These are phyloP conservation scores for Chrysopogon serrulatus DNA, from an alignment of 176 grass and related monocot genomes.

Conservation along the genomic window DNA sequence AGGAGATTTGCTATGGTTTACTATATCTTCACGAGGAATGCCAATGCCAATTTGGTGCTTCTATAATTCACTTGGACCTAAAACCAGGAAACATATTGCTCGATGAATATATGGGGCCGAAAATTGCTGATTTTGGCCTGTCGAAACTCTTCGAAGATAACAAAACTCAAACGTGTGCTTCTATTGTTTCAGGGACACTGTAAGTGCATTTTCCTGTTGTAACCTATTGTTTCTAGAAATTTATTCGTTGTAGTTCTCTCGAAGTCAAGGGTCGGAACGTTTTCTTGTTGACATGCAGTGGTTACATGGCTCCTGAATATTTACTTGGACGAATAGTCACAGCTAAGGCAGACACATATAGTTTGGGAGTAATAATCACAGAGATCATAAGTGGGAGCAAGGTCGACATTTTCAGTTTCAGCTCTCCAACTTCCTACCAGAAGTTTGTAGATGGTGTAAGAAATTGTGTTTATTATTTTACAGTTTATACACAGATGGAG, in stretches of 20 bases:
- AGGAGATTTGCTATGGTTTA: neutral
- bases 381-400: slow-evolving; percentile 26
- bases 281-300: neutral
- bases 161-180: neutral
- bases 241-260: neutral
- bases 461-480: neutral
- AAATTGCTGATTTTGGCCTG: slow-evolving; percentile 24
- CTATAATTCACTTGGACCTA: neutral
- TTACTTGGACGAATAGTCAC: neutral
- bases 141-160: neutral
- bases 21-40: slow-evolving; percentile 1
- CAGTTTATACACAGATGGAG: neutral
- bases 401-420: neutral
- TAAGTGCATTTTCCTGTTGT: neutral
- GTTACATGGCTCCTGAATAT: slow-evolving; percentile 29
- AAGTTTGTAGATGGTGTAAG: neutral
- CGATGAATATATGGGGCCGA: neutral
- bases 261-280: neutral
- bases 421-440: neutral
- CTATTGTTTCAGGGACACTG: neutral
- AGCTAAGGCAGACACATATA: slow-evolving; percentile 28
- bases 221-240: neutral
- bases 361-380: slow-evolving; percentile 60
- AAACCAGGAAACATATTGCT: neutral
- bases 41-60: neutral